These are phyloP conservation scores for Helianthus tuberosus DNA, from an alignment of 129 eudicot genomes.

Conservation along the genomic window DNA sequence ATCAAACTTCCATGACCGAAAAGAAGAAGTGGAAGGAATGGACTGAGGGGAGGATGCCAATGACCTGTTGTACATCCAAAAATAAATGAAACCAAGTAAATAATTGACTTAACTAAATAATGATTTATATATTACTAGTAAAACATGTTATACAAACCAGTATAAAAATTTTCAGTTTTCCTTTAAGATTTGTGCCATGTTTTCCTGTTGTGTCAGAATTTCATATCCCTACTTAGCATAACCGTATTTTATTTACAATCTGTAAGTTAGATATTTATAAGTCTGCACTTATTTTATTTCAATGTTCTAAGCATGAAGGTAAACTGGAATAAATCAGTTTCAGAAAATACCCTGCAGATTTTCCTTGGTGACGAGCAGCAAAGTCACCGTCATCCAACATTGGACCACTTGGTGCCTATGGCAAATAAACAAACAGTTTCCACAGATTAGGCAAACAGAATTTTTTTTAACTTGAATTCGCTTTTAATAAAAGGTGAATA, in stretches of 20 bases:
- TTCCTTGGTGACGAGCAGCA: not conserved
- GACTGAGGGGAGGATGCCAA: not conserved
- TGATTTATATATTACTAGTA: too few relatives aligned
- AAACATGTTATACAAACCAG: too few relatives aligned
- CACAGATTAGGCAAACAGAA: too few relatives aligned
- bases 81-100: too few relatives aligned
- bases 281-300: not conserved
- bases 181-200: not conserved
- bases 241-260: not conserved
- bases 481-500: too few relatives aligned
- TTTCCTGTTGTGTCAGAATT: constrained; percentile 18
- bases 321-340: not conserved
- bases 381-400: not conserved
- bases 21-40: not conserved
- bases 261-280: not conserved
- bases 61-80: not conserved
- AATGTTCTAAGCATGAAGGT: not conserved
- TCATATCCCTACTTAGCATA: not conserved
- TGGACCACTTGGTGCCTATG: not conserved
- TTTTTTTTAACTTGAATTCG: too few relatives aligned
- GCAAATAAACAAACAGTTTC: not conserved
- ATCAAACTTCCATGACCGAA: constrained; percentile 9
- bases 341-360: not conserved
- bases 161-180: too few relatives aligned
- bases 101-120: too few relatives aligned